Conservation (phyloP, 106 monocot genomes). For the Chionographis japonica region DNA sequence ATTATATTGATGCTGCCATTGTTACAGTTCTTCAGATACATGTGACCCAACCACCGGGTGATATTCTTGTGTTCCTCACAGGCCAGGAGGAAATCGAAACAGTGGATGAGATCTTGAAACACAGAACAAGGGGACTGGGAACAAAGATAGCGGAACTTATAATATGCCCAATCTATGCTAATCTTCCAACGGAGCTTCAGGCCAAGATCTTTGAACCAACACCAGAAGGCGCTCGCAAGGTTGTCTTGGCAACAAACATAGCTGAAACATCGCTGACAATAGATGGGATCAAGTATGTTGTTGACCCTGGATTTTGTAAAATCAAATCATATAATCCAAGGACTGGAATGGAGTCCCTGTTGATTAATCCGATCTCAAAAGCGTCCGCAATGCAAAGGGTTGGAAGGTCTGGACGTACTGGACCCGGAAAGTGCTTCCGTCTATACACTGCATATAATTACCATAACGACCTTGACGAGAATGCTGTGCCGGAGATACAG, state of each 20-base stretch:
- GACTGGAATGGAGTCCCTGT: conserved; percentile 88
- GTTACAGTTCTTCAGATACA: conserved; percentile 82
- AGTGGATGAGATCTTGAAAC: conserved; percentile 74
- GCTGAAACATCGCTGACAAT: conserved; percentile 97
- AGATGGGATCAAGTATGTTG: conserved; percentile 90
- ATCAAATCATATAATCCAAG: conserved; percentile 88
- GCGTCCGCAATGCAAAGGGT: conserved; percentile 95
- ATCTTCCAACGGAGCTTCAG: conserved; percentile 88
- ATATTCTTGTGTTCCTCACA: conserved; percentile 80
- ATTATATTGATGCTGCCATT: conserved; percentile 79
- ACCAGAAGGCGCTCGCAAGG: conserved; percentile 79
- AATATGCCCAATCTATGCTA: conserved; percentile 91
- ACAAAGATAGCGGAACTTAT: conserved; percentile 83
- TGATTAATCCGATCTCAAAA: conserved; percentile 80
- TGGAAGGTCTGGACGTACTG: conserved; percentile 93
- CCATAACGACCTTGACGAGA: conserved; percentile 83
- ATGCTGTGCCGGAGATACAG: conserved; percentile 88
- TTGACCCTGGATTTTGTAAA: conserved; percentile 93
- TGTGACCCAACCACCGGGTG: conserved; percentile 67
- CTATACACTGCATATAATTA: conserved; percentile 91
- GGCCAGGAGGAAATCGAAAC: conserved; percentile 86
- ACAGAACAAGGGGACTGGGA: conserved; percentile 72
- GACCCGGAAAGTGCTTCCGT: conserved; percentile 93
- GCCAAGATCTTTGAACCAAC: conserved; percentile 85
- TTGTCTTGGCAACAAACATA: conserved; percentile 90